Evolutionary conservation across 1,284 basidiomycete species (phyloP).

Genomic region (Inonotus hispidus): DNA sequence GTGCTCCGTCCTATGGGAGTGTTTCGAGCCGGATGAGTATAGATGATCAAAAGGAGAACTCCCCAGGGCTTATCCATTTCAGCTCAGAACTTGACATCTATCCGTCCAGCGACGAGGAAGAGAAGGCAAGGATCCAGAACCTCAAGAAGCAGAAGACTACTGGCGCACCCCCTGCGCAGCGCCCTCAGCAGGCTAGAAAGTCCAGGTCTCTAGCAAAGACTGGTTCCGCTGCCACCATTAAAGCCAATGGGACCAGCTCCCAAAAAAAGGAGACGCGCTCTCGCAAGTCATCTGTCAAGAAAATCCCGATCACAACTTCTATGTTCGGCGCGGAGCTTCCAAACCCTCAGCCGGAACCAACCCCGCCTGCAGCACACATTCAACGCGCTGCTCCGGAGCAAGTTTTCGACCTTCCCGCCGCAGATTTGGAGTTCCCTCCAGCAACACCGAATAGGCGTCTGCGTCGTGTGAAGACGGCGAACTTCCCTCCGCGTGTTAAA

Average conservation of each 20-base stretch:
- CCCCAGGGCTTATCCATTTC: conserved; percentile 3
- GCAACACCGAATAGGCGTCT: conserved; percentile 16
- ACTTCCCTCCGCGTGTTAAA: conserved; percentile 17
- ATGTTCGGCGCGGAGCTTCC: conserved; percentile 22
- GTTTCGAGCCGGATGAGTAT: conserved; percentile 32
- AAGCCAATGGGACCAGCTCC: conserved; percentile 3
- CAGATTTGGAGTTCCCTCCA: conserved; percentile 2
- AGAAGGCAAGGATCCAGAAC: conserved; percentile 51
- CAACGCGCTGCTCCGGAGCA: background rate
- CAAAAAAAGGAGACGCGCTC: conserved; percentile 8
- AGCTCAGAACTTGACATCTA: conserved; percentile 18
- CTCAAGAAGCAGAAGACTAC: conserved; percentile 60
- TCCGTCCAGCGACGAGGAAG: conserved; percentile 72
- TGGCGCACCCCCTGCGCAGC: conserved; percentile 28
- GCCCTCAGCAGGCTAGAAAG: conserved; percentile 20
- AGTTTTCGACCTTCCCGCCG: background rate
- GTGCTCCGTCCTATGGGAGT: conserved; percentile 35
- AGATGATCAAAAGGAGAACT: conserved; percentile 28
- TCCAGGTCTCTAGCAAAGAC: conserved; percentile 6
- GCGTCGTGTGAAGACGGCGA: conserved; percentile 21
- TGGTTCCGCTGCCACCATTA: conserved; percentile 13
- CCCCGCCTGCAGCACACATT: conserved; percentile 1
- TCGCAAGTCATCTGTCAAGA: conserved; percentile 13
- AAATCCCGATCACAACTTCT: conserved; percentile 3
- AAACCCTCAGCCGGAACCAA: conserved; percentile 15